Evolutionary conservation across 225 moss, liverwort and hornwort genomes (phyloP).

Genomic region (Sphagnum contortum): DNA sequence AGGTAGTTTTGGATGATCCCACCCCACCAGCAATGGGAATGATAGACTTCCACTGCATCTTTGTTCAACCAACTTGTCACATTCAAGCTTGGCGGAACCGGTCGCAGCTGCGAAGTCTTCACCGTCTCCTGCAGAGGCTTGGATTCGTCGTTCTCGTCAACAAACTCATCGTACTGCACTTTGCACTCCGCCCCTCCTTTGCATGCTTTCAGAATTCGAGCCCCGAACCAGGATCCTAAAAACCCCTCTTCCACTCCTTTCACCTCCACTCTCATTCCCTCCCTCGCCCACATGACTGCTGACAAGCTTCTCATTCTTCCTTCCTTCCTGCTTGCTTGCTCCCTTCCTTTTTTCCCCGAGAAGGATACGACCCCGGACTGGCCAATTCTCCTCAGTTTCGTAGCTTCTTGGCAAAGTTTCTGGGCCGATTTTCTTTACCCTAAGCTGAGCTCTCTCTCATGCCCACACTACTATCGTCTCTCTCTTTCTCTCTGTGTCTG

Average conservation of each 20-base stretch:
- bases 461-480: too few relatives aligned
- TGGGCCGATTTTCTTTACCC: too few relatives aligned
- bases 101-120: slow-evolving; percentile 5
- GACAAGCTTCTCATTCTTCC: too few relatives aligned
- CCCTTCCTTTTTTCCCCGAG: too few relatives aligned
- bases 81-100: neutral
- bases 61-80: neutral
- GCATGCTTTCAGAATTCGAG: neutral
- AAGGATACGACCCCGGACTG: too few relatives aligned
- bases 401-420: too few relatives aligned
- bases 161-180: slow-evolving; percentile 7
- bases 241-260: neutral
- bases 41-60: slow-evolving; percentile 15
- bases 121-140: neutral
- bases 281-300: slow-evolving; percentile 7
- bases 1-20: slow-evolving; percentile 4
- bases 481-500: too few relatives aligned
- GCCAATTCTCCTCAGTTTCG: too few relatives aligned
- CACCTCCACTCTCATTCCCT: neutral
- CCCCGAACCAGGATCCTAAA: slow-evolving; percentile 8
- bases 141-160: neutral
- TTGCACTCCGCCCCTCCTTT: neutral
- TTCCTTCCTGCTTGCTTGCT: too few relatives aligned
- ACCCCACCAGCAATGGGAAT: slow-evolving; percentile 10
- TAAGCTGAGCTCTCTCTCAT: too few relatives aligned